Evolutionary conservation across 2,329 filamentous ascomycete species (phyloP).

Genomic region (Venturia oleaginea): DNA sequence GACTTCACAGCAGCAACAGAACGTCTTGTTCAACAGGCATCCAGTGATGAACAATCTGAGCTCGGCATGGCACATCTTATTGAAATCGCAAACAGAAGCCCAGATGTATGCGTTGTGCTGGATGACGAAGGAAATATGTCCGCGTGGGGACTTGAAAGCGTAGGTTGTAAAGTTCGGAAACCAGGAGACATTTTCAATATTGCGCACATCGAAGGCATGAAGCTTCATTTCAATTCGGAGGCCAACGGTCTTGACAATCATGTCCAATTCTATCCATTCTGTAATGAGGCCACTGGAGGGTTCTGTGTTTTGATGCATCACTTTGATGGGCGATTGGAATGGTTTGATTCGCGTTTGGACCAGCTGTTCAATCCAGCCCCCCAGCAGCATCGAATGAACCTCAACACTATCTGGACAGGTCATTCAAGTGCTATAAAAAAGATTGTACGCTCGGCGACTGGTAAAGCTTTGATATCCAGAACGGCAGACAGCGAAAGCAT

Average conservation of each 20-base stretch:
- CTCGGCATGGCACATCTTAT: slow-evolving; percentile 76
- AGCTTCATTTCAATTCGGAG: slow-evolving; percentile 29
- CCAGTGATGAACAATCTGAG: slow-evolving; percentile 51
- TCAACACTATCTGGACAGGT: slow-evolving; percentile 68
- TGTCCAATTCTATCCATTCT: slow-evolving; percentile 65
- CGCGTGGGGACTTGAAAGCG: slow-evolving; percentile 84
- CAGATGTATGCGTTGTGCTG: slow-evolving; percentile 79
- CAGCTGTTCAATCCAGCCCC: slow-evolving; percentile 68
- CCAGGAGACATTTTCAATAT: slow-evolving; percentile 73
- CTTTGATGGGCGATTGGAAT: slow-evolving; percentile 76
- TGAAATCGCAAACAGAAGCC: slow-evolving; percentile 72
- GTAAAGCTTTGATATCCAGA: slow-evolving; percentile 69
- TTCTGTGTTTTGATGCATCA: slow-evolving; percentile 71
- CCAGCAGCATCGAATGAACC: slow-evolving; percentile 46
- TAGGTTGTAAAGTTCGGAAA: slow-evolving; percentile 60
- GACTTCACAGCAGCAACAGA: slow-evolving; percentile 74
- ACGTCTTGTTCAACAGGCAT: slow-evolving; percentile 57
- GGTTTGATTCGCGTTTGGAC: slow-evolving; percentile 70
- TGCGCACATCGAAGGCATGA: slow-evolving; percentile 60
- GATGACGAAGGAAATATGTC: slow-evolving; percentile 82
- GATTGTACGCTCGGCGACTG: slow-evolving; percentile 76
- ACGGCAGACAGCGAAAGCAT: slow-evolving; percentile 71
- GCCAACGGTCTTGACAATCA: slow-evolving; percentile 40
- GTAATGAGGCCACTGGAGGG: slow-evolving; percentile 50
- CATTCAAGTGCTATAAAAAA: slow-evolving; percentile 75